These are phyloP conservation scores for Austropuccinia psidii DNA, from an alignment of 1,284 basidiomycete genomes.

Conservation along the genomic window DNA sequence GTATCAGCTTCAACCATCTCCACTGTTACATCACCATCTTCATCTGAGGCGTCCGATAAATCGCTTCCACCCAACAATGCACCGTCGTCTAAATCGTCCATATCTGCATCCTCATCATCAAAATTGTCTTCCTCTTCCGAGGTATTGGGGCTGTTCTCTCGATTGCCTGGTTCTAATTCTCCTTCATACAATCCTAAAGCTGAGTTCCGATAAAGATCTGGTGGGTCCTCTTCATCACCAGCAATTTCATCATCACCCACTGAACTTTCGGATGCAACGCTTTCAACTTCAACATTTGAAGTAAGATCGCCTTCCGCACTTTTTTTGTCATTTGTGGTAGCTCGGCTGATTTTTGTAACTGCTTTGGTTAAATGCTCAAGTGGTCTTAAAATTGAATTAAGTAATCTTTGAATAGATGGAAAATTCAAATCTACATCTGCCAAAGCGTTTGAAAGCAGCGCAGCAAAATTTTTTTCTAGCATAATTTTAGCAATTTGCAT, in stretches of 20 bases:
- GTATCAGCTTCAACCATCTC: slow-evolving; percentile 45
- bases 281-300: slow-evolving; percentile 49
- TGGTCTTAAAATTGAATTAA: slow-evolving; percentile 77
- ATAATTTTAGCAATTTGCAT: slow-evolving; percentile 94
- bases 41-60: slow-evolving; percentile 44
- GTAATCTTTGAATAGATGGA: slow-evolving; percentile 76
- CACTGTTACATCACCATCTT: slow-evolving; percentile 67
- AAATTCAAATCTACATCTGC: slow-evolving; percentile 94
- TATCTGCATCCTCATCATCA: slow-evolving; percentile 34
- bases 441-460: slow-evolving; percentile 75
- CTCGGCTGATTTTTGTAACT: slow-evolving; percentile 91
- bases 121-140: slow-evolving; percentile 34
- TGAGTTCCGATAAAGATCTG: slow-evolving; percentile 92
- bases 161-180: slow-evolving; percentile 43
- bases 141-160: slow-evolving; percentile 13
- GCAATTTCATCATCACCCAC: slow-evolving; percentile 37
- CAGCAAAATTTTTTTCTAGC: slow-evolving; percentile 95
- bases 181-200: slow-evolving; percentile 80
- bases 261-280: slow-evolving; percentile 49
- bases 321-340: slow-evolving; percentile 62
- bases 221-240: slow-evolving; percentile 63
- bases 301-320: slow-evolving; percentile 49
- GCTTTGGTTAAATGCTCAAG: slow-evolving; percentile 89
- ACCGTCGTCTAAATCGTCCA: slow-evolving; percentile 34
- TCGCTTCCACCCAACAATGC: slow-evolving; percentile 18